These are phyloP conservation scores for Falciphora oryzae DNA, from an alignment of 2,329 filamentous ascomycete genomes.

Conservation along the genomic window DNA sequence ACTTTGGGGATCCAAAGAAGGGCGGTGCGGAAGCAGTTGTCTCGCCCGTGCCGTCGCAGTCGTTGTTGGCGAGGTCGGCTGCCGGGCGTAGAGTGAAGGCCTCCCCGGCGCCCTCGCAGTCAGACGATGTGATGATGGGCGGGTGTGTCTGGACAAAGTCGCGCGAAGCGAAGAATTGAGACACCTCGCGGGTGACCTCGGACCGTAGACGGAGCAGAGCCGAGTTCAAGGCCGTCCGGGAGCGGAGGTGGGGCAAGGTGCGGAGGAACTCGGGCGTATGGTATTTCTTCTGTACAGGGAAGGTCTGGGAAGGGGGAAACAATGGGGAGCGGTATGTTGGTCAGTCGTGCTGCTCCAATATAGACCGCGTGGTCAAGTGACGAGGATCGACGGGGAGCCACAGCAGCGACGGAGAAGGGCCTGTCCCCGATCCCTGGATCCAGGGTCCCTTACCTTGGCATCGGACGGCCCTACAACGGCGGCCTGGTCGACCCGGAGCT, in stretches of 20 bases:
- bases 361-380: not conserved
- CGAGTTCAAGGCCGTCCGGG: constrained; percentile 75
- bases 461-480: constrained; percentile 72
- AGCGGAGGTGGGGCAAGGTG: constrained; percentile 78
- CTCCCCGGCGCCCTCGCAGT: constrained; percentile 94
- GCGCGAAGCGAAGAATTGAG: constrained; percentile 65
- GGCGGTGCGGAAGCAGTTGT: constrained; percentile 26
- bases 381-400: not conserved
- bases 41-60: constrained; percentile 20
- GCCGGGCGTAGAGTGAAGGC: constrained; percentile 68
- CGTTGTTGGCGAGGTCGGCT: constrained; percentile 13
- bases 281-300: constrained; percentile 94
- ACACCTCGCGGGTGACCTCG: constrained; percentile 66
- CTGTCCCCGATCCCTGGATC: not conserved
- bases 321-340: not conserved
- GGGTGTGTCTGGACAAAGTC: constrained; percentile 81
- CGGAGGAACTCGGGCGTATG: constrained; percentile 85
- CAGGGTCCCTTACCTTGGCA: constrained; percentile 56
- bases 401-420: constrained; percentile 1
- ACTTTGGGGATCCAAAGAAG: constrained; percentile 87
- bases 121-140: constrained; percentile 91
- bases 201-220: constrained; percentile 79
- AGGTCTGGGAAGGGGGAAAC: constrained; percentile 51
- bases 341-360: not conserved
- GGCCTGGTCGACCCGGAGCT: constrained; percentile 69